Base-by-base conservation (phyloP, 306 rosid species). In the Inga leiocalycina region DNA sequence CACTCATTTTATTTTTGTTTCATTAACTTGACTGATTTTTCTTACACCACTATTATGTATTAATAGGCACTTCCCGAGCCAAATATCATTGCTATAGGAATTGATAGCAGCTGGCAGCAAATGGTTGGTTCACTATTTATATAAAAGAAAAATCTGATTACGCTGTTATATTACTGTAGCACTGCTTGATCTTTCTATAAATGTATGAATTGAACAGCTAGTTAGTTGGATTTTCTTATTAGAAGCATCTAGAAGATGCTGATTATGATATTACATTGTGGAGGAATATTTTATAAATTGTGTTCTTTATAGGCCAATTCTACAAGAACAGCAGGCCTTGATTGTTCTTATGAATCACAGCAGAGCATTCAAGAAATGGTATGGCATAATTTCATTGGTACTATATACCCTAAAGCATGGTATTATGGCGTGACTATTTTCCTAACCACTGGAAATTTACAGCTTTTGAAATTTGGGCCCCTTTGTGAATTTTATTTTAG, bases 331-430 rank as follows among this genome's bases (percentile, higher is more conserved):
- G 88, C 83, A 69, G 85, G 87, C 65, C 86, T 90, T 32, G 95
- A 86, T 88, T 87, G 91, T 82, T 89, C 89, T 62, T 89, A 86
- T 86, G 87, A 90, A 71, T 82, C 93, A 82, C 95, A 90, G 66
- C 95, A 80, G 79, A 61, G 80, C 75, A 87, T 89, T 87, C 91
- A 84, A 84, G 94, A 93, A 86, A 89, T 90, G 97, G 97, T 91
- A 91, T 51, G 83, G 51, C 79, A 78, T 76, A 35, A 71, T 81
- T 49, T 81, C n/a, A 24, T 67, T 79, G 57, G 71, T 51, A 22
- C 61, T 16, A 41, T 62, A 8, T 39, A 27, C 24, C 75, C 41
- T 20, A 48, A 81, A 48, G 12, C 37, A 61, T 10, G 2, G 79
- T 12, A 15, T 75, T 54, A 16, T 39, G 62, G 34, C 54, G 39